Conservation (phyloP, 345 rosid species). For the Bruguiera parviflora region DNA sequence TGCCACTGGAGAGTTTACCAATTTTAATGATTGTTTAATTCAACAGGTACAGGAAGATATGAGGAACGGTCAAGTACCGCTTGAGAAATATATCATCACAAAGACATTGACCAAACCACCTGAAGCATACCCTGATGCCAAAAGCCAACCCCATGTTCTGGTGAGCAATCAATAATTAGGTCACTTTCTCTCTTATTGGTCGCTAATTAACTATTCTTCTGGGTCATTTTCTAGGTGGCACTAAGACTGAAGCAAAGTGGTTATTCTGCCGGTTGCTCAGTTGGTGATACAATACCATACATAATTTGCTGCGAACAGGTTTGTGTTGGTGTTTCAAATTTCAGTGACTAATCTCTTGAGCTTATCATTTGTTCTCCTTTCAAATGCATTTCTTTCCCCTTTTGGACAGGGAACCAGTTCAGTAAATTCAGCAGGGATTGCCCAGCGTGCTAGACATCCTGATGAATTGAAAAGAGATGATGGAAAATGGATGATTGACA, state of each 20-base stretch:
- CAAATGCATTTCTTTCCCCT: conserved; percentile 1
- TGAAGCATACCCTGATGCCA: conserved; percentile 93
- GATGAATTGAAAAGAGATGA: conserved; percentile 78
- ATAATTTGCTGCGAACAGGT: conserved; percentile 97
- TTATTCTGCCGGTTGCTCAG: conserved; percentile 71
- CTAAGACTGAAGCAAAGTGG: conserved; percentile 86
- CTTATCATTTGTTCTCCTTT: neutral
- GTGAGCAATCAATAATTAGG: conserved; percentile 36
- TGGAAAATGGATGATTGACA: conserved; percentile 89
- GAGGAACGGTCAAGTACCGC: conserved; percentile 85
- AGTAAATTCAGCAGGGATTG: conserved; percentile 70
- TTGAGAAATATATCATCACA: conserved; percentile 90
- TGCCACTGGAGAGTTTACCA: conserved; percentile 8
- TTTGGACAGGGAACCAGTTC: conserved; percentile 54
- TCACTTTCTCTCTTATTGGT: conserved; percentile 13
- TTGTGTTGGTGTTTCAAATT: conserved; percentile 11
- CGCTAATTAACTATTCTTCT: conserved; percentile 17
- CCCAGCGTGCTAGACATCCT: conserved; percentile 95
- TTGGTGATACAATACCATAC: conserved; percentile 84
- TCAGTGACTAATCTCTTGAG: conserved; percentile 1
- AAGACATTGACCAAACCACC: conserved; percentile 93
- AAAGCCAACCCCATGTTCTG: conserved; percentile 92
- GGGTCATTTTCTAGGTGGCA: conserved; percentile 67
- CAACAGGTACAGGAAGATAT: conserved; percentile 85
- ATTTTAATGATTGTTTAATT: conserved; percentile 18